These are phyloP conservation scores for Talaromyces amestolkiae DNA, from an alignment of 2,329 filamentous ascomycete species.

Conservation along the genomic window DNA sequence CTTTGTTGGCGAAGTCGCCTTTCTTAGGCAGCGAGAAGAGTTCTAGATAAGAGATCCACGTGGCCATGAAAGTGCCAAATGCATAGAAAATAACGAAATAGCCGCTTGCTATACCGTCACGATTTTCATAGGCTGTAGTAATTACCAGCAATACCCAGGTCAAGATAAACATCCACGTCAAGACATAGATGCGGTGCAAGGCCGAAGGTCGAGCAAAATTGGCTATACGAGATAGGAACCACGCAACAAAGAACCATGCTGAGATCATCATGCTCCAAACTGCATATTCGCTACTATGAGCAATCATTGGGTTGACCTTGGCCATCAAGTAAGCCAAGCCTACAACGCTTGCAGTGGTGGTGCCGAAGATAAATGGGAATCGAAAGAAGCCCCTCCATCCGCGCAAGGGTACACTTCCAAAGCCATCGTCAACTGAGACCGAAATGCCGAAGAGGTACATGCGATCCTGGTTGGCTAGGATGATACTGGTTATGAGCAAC, in stretches of 20 bases:
- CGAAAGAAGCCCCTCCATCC: slow-evolving; percentile 82
- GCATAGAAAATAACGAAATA: slow-evolving; percentile 83
- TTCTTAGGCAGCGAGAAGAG: slow-evolving; percentile 74
- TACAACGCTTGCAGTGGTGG: slow-evolving; percentile 67
- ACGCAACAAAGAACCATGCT: slow-evolving; percentile 75
- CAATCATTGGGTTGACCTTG: slow-evolving; percentile 82
- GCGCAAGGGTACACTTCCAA: slow-evolving; percentile 62
- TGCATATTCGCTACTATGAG: slow-evolving; percentile 85
- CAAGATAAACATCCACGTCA: slow-evolving; percentile 79
- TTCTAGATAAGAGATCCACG: slow-evolving; percentile 74
- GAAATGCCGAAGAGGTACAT: slow-evolving; percentile 81
- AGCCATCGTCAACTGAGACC: slow-evolving; percentile 59
- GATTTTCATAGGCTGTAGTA: slow-evolving; percentile 72
- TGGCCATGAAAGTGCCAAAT: slow-evolving; percentile 68
- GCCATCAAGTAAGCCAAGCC: slow-evolving; percentile 71
- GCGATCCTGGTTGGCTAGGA: slow-evolving; percentile 71
- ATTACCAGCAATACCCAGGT: slow-evolving; percentile 71
- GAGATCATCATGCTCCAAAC: slow-evolving; percentile 87
- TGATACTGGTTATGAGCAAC: slow-evolving; percentile 65
- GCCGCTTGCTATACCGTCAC: slow-evolving; percentile 68
- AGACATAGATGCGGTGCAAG: slow-evolving; percentile 74
- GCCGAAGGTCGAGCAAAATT: slow-evolving; percentile 81
- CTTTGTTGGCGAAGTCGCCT: slow-evolving; percentile 62
- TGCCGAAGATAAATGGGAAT: slow-evolving; percentile 71
- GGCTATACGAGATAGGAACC: slow-evolving; percentile 76